Evolutionary conservation across 2,329 filamentous ascomycete species (phyloP), one percentile per base, ranked within the genome.

Genomic region (Hypoxylon sp.): DNA sequence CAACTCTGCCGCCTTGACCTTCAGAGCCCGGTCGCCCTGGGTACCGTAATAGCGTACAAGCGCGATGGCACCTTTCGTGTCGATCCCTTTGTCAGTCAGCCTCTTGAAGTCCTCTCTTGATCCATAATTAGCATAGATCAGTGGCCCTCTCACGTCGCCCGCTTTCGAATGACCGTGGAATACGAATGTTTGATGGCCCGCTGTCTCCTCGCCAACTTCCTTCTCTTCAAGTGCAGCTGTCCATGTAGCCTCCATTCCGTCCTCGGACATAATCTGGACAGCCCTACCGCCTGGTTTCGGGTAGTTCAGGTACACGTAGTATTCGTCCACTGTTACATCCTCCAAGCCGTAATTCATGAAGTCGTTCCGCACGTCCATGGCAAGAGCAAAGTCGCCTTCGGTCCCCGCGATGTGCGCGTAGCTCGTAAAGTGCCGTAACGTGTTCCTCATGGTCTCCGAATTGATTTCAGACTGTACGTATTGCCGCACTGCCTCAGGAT

Each of bases 401-500:
- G 94, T 97, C n/a, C 96, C 96, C 1, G 93, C 96, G 67, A 98
- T 85, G 78, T 98, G 96, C 67, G 96, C 92, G 76, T 92, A 97
- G 60, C 87, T 87, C 3, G 93, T 95, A 68, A 95, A 88, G 74
- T 94, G 91, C 73, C 87, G 83, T 64, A 97, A 81, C 62, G 92
- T 91, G 41, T 92, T 89, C 68, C 88, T 86, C 76, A 96, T 91
- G 53, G 85, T 84, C 63, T 84, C 84, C 58, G 87, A 83, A 74
- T 96, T 90, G 70, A 97, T 87, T 72, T 88, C 88, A 51, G 85
- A 83, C 77, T 96, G 89, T 25, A 96, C 86, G 78, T 91, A 92
- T 62, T 87, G 83, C 60, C 93, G 88, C 62, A 98, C 88, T 67
- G 89, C 90, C 74, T 97, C 93, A 1, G 94, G 90, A 71, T 96